Conservation (phyloP, 495 filamentous ascomycete genomes). For the Ramalina intermedia region DNA sequence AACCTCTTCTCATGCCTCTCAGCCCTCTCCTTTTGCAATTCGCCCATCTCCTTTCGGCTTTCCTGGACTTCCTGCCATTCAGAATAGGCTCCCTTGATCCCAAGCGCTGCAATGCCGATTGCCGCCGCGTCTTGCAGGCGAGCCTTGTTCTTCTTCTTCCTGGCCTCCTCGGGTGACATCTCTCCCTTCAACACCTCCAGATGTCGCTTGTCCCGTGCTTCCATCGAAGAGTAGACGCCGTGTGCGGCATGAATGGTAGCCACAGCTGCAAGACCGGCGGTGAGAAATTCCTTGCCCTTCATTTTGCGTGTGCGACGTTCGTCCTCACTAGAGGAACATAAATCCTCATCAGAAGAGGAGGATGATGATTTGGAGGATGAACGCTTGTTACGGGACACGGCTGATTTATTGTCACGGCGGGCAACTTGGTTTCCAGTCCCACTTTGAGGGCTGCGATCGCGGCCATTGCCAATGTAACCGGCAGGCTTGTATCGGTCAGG, state of each 20-base stretch:
- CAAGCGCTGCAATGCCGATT: slow-evolving; percentile 58
- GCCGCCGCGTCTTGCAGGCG: slow-evolving; percentile 56
- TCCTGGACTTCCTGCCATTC: slow-evolving; percentile 39
- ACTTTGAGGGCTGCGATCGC: slow-evolving; percentile 22
- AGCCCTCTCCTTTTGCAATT: slow-evolving; percentile 10
- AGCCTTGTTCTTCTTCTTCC: slow-evolving; percentile 52
- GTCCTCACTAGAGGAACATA: slow-evolving; percentile 55
- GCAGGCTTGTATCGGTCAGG: slow-evolving; percentile 15
- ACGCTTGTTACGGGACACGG: slow-evolving; percentile 11
- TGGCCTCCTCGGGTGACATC: slow-evolving; percentile 49
- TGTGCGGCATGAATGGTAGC: slow-evolving; percentile 66
- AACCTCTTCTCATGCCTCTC: slow-evolving; percentile 15
- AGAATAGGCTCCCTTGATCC: slow-evolving; percentile 49
- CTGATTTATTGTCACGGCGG: slow-evolving; percentile 16
- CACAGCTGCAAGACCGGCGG: slow-evolving; percentile 57
- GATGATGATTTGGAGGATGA: slow-evolving; percentile 8
- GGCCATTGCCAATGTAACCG: slow-evolving; percentile 37
- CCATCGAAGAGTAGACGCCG: slow-evolving; percentile 57
- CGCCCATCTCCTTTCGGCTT: slow-evolving; percentile 20
- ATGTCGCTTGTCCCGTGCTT: slow-evolving; percentile 49
- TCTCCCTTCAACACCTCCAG: slow-evolving; percentile 51
- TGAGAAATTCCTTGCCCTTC: slow-evolving; percentile 64
- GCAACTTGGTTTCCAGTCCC: slow-evolving; percentile 17
- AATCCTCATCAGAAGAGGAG: slow-evolving; percentile 29
- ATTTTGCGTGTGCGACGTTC: slow-evolving; percentile 50